Percentiles rank a stretch among this genome's conserved stretches.
Conservation (phyloP, 768 basidiomycete species). For the Kwoniella botswanensis region DNA sequence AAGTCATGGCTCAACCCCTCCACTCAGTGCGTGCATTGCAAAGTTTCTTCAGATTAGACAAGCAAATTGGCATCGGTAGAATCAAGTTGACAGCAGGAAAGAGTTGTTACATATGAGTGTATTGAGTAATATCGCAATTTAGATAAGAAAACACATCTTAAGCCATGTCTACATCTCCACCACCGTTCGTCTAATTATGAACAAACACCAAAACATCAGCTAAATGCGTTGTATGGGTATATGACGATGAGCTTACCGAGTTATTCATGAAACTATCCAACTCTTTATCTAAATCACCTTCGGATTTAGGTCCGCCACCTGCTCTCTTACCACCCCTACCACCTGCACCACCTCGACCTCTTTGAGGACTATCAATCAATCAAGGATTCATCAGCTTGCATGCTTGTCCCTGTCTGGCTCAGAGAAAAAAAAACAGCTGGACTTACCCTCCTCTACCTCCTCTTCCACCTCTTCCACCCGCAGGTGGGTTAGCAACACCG, state of each 20-base stretch:
- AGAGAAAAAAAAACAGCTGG: neutral
- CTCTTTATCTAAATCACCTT: conserved; percentile 82
- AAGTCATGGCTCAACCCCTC: too few relatives aligned
- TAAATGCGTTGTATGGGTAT: neutral
- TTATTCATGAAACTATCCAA: conserved; percentile 64
- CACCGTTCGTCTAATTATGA: neutral
- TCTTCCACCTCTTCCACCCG: conserved; percentile 22
- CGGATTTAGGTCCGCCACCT: conserved; percentile 67
- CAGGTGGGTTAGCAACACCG: neutral
- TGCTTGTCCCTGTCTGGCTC: too few relatives aligned
- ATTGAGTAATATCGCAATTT: neutral
- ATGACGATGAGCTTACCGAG: conserved; percentile 27
- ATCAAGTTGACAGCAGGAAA: too few relatives aligned
- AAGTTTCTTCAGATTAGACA: too few relatives aligned
- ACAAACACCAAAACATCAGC: neutral
- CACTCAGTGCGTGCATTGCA: too few relatives aligned
- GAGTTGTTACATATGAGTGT: too few relatives aligned
- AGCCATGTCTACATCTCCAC: conserved; percentile 41
- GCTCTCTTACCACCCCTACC: conserved; percentile 51
- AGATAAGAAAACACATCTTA: conserved; percentile 3
- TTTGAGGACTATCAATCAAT: conserved; percentile 54
- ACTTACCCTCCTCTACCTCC: conserved; percentile 40
- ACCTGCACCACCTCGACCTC: conserved; percentile 61
- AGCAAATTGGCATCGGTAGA: too few relatives aligned
- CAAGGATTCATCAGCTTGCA: neutral